Conservation (phyloP, 768 basidiomycete species). For the Suillus paluster region DNA sequence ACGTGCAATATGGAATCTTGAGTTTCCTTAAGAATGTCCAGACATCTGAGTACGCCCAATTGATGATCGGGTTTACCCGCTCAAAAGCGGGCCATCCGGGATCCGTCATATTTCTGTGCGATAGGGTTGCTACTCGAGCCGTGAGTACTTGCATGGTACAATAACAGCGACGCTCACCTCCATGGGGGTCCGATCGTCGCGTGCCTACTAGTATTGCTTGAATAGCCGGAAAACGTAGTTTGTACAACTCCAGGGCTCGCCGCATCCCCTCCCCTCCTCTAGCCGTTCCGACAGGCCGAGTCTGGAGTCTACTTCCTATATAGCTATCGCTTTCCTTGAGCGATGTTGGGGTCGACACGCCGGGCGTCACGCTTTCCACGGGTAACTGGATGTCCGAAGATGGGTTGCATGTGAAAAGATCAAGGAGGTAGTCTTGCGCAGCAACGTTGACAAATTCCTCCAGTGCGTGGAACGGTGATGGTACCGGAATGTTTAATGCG, state of each 20-base stretch:
- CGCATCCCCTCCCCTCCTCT: slow-evolving; percentile 79
- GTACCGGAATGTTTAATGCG: slow-evolving; percentile 87
- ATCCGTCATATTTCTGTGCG: slow-evolving; percentile 81
- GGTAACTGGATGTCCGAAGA: slow-evolving; percentile 46
- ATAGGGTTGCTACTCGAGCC: slow-evolving; percentile 61
- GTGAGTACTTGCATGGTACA: background rate
- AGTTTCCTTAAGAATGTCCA: slow-evolving; percentile 84
- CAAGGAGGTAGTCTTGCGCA: slow-evolving; percentile 67
- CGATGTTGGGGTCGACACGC: slow-evolving; percentile 30
- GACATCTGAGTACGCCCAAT: slow-evolving; percentile 90
- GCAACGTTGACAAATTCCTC: slow-evolving; percentile 82
- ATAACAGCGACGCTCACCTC: slow-evolving; percentile 58
- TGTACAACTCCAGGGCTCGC: slow-evolving; percentile 74
- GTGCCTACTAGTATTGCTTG: slow-evolving; percentile 90
- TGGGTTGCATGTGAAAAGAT: slow-evolving; percentile 54
- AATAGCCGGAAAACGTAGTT: slow-evolving; percentile 65
- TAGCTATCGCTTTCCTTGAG: slow-evolving; percentile 14
- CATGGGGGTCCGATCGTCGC: slow-evolving; percentile 88
- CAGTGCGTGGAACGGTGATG: slow-evolving; percentile 83
- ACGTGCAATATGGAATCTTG: slow-evolving; percentile 80
- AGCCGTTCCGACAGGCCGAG: slow-evolving; percentile 50
- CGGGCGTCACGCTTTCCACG: slow-evolving; percentile 51
- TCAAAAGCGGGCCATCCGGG: slow-evolving; percentile 88
- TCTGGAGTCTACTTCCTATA: slow-evolving; percentile 19
- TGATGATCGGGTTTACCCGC: slow-evolving; percentile 93